Base-by-base conservation (phyloP, 495 filamentous ascomycete genomes). In the Aspergillus kassunensis region DNA sequence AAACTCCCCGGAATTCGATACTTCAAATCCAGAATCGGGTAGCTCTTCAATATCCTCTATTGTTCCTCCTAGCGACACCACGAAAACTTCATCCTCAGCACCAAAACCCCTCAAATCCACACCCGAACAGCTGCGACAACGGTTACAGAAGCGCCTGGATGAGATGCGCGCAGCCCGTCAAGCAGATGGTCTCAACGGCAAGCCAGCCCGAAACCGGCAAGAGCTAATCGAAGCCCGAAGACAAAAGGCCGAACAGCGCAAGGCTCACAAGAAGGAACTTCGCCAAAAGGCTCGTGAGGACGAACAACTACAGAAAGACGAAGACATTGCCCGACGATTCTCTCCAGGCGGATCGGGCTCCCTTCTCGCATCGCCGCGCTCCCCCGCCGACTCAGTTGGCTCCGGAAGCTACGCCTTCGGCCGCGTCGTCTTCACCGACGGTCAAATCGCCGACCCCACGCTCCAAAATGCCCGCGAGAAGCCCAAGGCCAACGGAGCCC, bases 221-320 rank as follows among this genome's bases (percentile, higher is more conserved):
- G 91, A 97, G 56, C 79, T 98, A 2, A 86, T 98, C 58, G 95
- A 97, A 67, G 77, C 86, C 13, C 82, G 93, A 4, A 82, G 92
- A 44, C 82, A 86, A 62, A 96, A 95, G 70, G 89, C 92, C 64
- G 83, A 88, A 44, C 78, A 88, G 58, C 85, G 90, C 35, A 90
- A 88, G 66, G 83, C 84, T 31, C 87, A 90, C 66, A 97, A 96
- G 72, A 91, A 95, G 63, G 84, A 89, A 41, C 63, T 89, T 37
- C 78, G 91, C 12, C 75, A 77, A 54, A 80, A 87, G 49, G 85
- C 85, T 23, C 90, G 86, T 65, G 78, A 86, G 48, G 87, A 90
- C 58, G 89, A 91, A 60, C 79, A 86, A 47, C 77, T 70, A 18
- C 78, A 81, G 47, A 80, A 81, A 31, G 85, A 87, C 56, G 86